These are phyloP conservation scores for Emmonsia crescens DNA, from an alignment of 2,329 filamentous ascomycete species.

Conservation along the genomic window DNA sequence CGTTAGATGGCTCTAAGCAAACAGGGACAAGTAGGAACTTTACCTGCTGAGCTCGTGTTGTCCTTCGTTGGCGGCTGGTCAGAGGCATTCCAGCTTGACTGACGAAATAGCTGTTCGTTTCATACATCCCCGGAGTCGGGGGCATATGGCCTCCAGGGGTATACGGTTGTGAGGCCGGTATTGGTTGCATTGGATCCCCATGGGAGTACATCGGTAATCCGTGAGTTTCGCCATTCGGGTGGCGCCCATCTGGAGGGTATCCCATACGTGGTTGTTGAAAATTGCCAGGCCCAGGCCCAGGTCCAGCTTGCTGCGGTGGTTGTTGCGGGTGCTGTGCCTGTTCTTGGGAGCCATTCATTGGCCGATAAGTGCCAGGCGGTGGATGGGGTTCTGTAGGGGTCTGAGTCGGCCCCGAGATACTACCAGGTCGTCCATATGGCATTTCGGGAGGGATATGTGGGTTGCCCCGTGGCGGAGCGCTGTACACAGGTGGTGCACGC, in stretches of 20 bases:
- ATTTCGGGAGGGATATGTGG: slow-evolving; percentile 22
- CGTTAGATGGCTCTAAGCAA: slow-evolving; percentile 3
- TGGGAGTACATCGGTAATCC: slow-evolving; percentile 23
- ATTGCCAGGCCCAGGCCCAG: slow-evolving; percentile 23
- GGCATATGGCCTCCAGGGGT: slow-evolving; percentile 14
- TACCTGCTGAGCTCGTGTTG: slow-evolving; percentile 33
- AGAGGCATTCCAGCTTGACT: slow-evolving; percentile 17
- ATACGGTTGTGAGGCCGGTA: slow-evolving; percentile 19
- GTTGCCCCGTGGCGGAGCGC: neutral
- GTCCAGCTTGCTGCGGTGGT: slow-evolving; percentile 14
- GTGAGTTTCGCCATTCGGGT: slow-evolving; percentile 22
- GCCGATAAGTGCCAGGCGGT: slow-evolving; percentile 21
- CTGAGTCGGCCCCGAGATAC: slow-evolving; percentile 22
- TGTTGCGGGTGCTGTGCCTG: slow-evolving; percentile 10
- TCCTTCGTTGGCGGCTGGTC: slow-evolving; percentile 28
- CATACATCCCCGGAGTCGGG: slow-evolving; percentile 23
- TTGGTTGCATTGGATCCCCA: slow-evolving; percentile 14
- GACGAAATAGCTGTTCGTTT: slow-evolving; percentile 21
- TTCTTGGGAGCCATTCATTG: slow-evolving; percentile 27
- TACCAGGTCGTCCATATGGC: slow-evolving; percentile 24
- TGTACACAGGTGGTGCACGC: slow-evolving; percentile 8
- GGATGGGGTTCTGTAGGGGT: slow-evolving; percentile 20
- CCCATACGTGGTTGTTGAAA: slow-evolving; percentile 24
- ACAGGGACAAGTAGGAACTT: neutral
- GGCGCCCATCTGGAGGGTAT: slow-evolving; percentile 22